phyloP scores from a whole-genome alignment of 2,329 filamentous ascomycete genomes.

The Mollisia scopiformis region DNA sequence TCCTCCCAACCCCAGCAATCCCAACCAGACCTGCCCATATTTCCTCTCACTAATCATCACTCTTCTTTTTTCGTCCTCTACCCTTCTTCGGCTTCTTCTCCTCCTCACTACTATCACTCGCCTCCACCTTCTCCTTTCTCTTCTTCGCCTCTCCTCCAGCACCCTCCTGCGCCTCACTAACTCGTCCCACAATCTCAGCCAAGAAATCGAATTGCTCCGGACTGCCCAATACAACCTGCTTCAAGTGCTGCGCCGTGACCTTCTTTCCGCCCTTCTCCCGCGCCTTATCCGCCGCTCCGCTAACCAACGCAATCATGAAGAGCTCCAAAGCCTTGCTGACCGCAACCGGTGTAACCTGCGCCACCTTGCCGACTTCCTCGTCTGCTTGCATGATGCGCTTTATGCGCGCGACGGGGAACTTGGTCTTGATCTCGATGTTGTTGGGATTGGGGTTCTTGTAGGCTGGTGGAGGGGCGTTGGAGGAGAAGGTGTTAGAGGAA shows the following conservation, averaged over 20 bases:
- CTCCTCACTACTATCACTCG: constrained; percentile 29
- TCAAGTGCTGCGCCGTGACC: constrained; percentile 88
- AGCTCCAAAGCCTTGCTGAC: constrained; percentile 94
- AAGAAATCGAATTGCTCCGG: constrained; percentile 90
- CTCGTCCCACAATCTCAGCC: constrained; percentile 84
- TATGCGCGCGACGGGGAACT: constrained; percentile 95
- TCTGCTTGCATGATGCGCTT: constrained; percentile 99
- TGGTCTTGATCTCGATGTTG: constrained; percentile 79
- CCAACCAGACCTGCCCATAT: not conserved
- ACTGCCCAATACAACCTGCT: constrained; percentile 84
- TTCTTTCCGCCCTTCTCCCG: constrained; percentile 83
- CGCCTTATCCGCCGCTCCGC: constrained; percentile 84
- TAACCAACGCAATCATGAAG: constrained; percentile 95
- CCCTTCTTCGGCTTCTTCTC: constrained; percentile 35
- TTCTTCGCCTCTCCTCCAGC: constrained; percentile 32
- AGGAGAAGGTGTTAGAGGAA: constrained; percentile 1
- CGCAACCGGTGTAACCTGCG: constrained; percentile 94
- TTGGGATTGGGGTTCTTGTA: constrained; percentile 45
- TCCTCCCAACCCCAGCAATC: not conserved
- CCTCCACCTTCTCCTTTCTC: constrained; percentile 26
- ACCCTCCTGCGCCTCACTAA: constrained; percentile 57
- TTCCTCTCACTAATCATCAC: constrained; percentile 5
- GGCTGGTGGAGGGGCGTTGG: not conserved
- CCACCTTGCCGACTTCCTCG: constrained; percentile 97
- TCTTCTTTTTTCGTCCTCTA: constrained; percentile 31